phyloP scores from a whole-genome alignment of 495 filamentous ascomycete genomes.

The Echria macrotheca region DNA sequence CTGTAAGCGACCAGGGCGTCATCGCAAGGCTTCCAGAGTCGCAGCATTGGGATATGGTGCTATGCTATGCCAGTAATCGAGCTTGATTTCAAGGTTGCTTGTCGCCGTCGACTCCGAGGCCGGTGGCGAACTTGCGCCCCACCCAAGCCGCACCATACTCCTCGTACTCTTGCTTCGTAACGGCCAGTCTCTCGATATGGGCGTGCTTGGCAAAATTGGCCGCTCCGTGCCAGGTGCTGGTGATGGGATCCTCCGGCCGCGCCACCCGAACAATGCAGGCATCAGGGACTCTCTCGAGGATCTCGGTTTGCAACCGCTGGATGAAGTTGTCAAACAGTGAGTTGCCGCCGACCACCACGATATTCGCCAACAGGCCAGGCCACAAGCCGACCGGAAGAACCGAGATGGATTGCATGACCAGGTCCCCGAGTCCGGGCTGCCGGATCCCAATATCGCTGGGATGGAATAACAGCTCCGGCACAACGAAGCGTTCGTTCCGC shows the following conservation, averaged over 20 bases:
- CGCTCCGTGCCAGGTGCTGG: conserved; percentile 79
- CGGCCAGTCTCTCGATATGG: conserved; percentile 56
- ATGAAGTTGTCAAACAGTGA: conserved; percentile 73
- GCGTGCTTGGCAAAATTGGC: conserved; percentile 66
- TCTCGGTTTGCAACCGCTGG: conserved; percentile 72
- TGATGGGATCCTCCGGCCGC: conserved; percentile 67
- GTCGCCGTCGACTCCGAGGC: conserved; percentile 13
- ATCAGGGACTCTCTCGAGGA: conserved; percentile 66
- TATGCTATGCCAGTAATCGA: background rate
- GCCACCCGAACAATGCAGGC: conserved; percentile 72
- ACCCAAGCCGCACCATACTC: conserved; percentile 80
- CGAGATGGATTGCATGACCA: conserved; percentile 75
- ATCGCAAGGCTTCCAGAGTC: too few species aligned
- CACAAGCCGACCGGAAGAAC: conserved; percentile 70
- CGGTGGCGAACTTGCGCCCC: conserved; percentile 58
- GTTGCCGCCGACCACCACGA: conserved; percentile 86
- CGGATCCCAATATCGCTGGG: conserved; percentile 82
- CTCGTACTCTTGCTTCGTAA: conserved; percentile 84
- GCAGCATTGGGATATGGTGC: background rate
- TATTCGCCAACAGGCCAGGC: conserved; percentile 75
- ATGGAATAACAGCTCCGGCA: conserved; percentile 85
- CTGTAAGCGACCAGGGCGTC: too few species aligned
- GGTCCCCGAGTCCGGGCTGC: conserved; percentile 75
- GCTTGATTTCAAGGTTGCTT: background rate
- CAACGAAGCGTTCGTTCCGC: conserved; percentile 84